phyloP scores from a whole-genome alignment of 805 yeast species.

The Lipomyces oligophaga region DNA sequence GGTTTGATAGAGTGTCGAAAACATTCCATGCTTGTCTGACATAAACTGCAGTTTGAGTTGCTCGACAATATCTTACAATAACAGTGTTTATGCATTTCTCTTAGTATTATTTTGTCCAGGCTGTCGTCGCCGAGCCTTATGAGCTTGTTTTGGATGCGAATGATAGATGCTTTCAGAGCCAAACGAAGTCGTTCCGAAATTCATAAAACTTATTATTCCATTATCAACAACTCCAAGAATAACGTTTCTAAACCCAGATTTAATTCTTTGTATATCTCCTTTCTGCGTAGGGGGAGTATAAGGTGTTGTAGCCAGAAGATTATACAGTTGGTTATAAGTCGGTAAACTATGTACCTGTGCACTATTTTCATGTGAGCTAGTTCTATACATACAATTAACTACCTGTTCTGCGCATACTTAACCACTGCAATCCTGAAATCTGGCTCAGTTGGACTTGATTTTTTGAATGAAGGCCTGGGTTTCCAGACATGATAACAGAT shows the following conservation, averaged over 20 bases:
- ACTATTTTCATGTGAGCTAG: constrained; percentile 4
- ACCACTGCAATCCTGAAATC: constrained; percentile 69
- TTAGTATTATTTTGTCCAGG: not conserved
- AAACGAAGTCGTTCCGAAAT: constrained; percentile 35
- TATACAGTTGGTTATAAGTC: constrained; percentile 35
- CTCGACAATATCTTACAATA: not conserved
- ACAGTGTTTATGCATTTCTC: not conserved
- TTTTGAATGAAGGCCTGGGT: constrained; percentile 64
- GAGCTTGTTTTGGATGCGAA: not conserved
- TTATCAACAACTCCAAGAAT: constrained; percentile 69
- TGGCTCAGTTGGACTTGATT: constrained; percentile 61
- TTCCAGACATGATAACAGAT: constrained; percentile 76
- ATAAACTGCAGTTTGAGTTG: not conserved
- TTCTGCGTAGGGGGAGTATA: constrained; percentile 4
- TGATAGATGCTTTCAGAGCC: constrained; percentile 26
- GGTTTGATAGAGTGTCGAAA: too few species aligned
- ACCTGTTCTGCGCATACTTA: constrained; percentile 33
- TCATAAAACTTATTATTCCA: constrained; percentile 66
- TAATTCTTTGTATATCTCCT: constrained; percentile 40
- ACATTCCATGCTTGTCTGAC: not conserved
- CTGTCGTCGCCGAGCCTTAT: not conserved
- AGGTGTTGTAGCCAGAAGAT: constrained; percentile 34
- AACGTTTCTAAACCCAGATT: constrained; percentile 51
- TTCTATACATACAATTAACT: not conserved
- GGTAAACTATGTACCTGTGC: constrained; percentile 39